Percentiles rank a stretch among this genome's conserved stretches.
These are phyloP conservation scores for Aspergillus pseudoviridinutans DNA, from an alignment of 2,329 filamentous ascomycete genomes.

Conservation along the genomic window DNA sequence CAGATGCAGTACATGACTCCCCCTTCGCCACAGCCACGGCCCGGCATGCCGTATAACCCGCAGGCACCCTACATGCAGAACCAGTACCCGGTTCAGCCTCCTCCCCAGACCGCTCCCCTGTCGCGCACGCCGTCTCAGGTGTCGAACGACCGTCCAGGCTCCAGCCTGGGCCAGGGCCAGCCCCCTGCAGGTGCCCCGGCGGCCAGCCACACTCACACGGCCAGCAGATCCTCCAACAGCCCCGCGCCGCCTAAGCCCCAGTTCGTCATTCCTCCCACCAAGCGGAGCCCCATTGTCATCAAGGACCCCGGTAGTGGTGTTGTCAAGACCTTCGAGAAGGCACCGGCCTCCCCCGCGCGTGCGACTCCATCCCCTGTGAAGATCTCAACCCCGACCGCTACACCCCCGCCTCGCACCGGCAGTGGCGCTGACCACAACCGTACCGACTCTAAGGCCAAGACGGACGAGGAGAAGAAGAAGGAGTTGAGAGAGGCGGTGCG, in stretches of 20 bases:
- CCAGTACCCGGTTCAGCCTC: slow-evolving; percentile 47
- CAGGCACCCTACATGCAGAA: slow-evolving; percentile 48
- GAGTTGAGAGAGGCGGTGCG: slow-evolving; percentile 60
- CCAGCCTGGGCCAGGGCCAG: slow-evolving; percentile 58
- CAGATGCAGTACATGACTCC: slow-evolving; percentile 41
- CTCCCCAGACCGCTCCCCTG: slow-evolving; percentile 64
- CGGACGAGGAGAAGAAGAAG: slow-evolving; percentile 74
- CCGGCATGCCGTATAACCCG: slow-evolving; percentile 49
- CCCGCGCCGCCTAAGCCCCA: slow-evolving; percentile 59
- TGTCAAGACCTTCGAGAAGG: slow-evolving; percentile 66
- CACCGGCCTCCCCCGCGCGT: slow-evolving; percentile 58
- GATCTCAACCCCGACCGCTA: slow-evolving; percentile 67
- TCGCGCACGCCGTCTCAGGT: slow-evolving; percentile 79
- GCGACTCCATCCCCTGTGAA: slow-evolving; percentile 56
- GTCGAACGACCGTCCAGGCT: slow-evolving; percentile 62
- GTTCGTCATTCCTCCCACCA: slow-evolving; percentile 60
- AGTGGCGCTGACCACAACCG: slow-evolving; percentile 66
- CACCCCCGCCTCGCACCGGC: slow-evolving; percentile 72
- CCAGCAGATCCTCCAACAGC: slow-evolving; percentile 53
- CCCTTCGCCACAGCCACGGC: slow-evolving; percentile 44
- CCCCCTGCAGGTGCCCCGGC: slow-evolving; percentile 49
- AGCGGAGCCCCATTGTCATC: slow-evolving; percentile 75
- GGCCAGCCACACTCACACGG: slow-evolving; percentile 45
- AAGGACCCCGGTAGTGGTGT: slow-evolving; percentile 78
- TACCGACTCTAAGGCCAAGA: slow-evolving; percentile 70